Conservation (phyloP, 768 basidiomycete genomes). For the Termitomyces sp. region DNA sequence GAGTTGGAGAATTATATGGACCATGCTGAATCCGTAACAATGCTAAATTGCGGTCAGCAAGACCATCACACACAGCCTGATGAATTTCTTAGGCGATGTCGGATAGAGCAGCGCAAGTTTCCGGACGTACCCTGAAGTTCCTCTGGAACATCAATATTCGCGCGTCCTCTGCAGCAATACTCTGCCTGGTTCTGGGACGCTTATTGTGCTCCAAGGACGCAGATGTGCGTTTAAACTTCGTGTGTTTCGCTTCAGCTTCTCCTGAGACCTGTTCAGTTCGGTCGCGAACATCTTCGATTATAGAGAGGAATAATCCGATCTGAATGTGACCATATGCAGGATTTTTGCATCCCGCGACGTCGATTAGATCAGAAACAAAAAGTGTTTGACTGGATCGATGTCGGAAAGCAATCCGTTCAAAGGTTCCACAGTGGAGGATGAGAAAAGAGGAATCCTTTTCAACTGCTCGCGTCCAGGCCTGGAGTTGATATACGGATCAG, state of each 20-base stretch:
- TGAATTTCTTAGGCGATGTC: neutral
- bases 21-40: neutral
- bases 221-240: neutral
- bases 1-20: neutral
- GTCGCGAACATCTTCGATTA: neutral
- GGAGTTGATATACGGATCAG: neutral
- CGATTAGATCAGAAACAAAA: constrained; percentile 2
- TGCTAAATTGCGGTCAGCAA: neutral
- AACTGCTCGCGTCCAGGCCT: constrained; percentile 3
- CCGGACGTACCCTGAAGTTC: neutral
- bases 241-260: neutral
- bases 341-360: neutral
- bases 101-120: neutral
- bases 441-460: constrained; percentile 3
- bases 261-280: neutral
- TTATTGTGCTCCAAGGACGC: neutral
- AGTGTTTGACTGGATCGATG: constrained; percentile 4
- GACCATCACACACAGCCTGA: neutral
- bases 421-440: neutral
- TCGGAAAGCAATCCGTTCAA: neutral
- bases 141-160: neutral
- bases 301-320: neutral
- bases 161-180: neutral
- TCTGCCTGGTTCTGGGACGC: neutral
- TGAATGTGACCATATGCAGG: constrained; percentile 1